Percentiles rank a stretch among this genome's conserved stretches.
phyloP scores from a whole-genome alignment of 371 early-diverging fungal species.

The Syncephalis plumigaleata region DNA sequence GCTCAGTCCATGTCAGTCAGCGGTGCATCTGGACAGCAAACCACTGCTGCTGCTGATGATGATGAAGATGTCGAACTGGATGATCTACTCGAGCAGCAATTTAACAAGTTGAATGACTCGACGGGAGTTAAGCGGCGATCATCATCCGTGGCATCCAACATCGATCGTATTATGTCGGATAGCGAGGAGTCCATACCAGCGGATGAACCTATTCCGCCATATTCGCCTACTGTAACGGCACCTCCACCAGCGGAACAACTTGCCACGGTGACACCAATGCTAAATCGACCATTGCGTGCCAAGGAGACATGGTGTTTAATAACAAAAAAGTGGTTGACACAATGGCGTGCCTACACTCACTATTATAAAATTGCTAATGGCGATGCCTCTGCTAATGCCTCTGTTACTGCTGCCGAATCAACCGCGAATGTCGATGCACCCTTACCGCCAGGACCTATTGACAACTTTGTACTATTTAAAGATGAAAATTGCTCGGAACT shows the following conservation, averaged over 20 bases:
- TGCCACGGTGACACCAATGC: background rate
- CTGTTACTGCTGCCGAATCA: no score
- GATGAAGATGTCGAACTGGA: no score
- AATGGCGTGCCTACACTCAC: background rate
- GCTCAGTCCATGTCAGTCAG: no score
- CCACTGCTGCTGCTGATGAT: no score
- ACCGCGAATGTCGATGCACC: background rate
- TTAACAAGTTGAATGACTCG: no score
- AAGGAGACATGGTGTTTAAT: conserved; percentile 3
- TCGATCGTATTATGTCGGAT: no score
- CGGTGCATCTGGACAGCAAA: no score
- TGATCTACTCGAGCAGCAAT: no score
- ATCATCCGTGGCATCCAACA: no score
- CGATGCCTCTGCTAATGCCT: no score
- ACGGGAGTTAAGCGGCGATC: no score
- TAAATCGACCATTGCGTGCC: background rate
- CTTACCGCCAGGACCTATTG: conserved; percentile 9
- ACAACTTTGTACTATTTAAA: conserved; percentile 9
- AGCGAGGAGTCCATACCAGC: background rate
- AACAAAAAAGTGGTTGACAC: background rate
- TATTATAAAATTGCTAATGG: no score
- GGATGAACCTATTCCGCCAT: background rate
- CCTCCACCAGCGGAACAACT: background rate
- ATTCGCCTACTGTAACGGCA: background rate
- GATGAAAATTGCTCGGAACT: background rate